phyloP scores from a whole-genome alignment of 2,329 filamentous ascomycete genomes.

The Phaeosphaeriaceae sp. region DNA sequence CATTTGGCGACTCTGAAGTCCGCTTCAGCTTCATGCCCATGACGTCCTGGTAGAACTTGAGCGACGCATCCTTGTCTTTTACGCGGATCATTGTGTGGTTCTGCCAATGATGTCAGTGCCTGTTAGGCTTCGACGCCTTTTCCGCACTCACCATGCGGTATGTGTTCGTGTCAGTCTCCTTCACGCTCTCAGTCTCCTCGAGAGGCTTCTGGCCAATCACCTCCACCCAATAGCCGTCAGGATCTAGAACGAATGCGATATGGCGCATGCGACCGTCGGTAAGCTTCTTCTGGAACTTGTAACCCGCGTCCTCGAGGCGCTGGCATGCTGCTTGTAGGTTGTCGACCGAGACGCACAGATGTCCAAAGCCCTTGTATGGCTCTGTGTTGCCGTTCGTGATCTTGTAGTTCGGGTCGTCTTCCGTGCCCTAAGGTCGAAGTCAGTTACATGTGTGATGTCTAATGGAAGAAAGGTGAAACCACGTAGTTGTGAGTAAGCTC shows the following conservation, averaged over 20 bases:
- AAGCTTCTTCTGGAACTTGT: slow-evolving; percentile 94
- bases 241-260: slow-evolving; percentile 91
- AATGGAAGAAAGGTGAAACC: neutral
- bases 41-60: slow-evolving; percentile 71
- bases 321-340: slow-evolving; percentile 87
- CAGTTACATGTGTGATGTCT: neutral
- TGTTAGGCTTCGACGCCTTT: neutral
- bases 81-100: slow-evolving; percentile 96
- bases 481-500: slow-evolving; percentile 82
- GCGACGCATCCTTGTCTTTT: slow-evolving; percentile 65
- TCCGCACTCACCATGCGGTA: slow-evolving; percentile 69
- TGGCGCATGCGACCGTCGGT: slow-evolving; percentile 75
- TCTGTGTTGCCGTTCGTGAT: slow-evolving; percentile 91
- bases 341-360: slow-evolving; percentile 76
- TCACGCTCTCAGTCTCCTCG: slow-evolving; percentile 75
- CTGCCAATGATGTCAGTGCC: slow-evolving; percentile 49
- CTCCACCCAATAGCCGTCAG: slow-evolving; percentile 78
- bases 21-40: slow-evolving; percentile 87
- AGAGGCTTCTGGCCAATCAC: slow-evolving; percentile 76
- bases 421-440: slow-evolving; percentile 68
- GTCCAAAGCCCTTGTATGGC: slow-evolving; percentile 83
- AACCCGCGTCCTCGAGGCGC: slow-evolving; percentile 87
- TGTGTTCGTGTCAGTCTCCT: slow-evolving; percentile 74
- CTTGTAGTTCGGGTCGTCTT: slow-evolving; percentile 80
- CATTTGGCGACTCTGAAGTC: slow-evolving; percentile 72